Evolutionary conservation across 768 basidiomycete species (phyloP).

Genomic region (Tephrocybe rancida): DNA sequence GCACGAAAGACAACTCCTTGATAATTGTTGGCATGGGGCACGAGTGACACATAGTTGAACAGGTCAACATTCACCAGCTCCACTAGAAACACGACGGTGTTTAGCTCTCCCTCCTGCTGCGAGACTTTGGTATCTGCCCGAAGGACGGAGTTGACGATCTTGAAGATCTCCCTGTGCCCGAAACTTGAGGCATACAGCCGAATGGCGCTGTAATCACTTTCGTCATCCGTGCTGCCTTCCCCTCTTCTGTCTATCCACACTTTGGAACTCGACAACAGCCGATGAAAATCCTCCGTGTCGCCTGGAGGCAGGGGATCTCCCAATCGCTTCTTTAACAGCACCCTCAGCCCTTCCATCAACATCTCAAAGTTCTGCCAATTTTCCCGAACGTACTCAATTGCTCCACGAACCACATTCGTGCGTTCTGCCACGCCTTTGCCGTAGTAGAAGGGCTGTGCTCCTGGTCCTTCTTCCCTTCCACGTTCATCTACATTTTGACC

Average conservation of each 20-base stretch:
- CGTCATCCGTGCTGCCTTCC: not conserved
- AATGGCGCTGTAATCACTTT: conserved; percentile 14
- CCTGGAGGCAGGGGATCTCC: conserved; percentile 1
- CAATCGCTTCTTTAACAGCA: conserved; percentile 2
- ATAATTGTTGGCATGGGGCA: conserved; percentile 11
- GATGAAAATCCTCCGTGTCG: conserved; percentile 2
- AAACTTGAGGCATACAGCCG: conserved; percentile 21
- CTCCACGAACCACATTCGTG: conserved; percentile 15
- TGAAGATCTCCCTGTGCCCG: conserved; percentile 22
- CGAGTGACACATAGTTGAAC: conserved; percentile 21
- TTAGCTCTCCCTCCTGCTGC: conserved; percentile 12
- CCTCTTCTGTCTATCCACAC: conserved; percentile 18
- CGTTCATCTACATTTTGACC: conserved; percentile 1
- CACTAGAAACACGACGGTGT: conserved; percentile 22
- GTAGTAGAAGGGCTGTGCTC: conserved; percentile 15
- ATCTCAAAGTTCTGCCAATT: conserved; percentile 19
- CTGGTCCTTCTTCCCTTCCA: not conserved
- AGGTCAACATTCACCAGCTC: conserved; percentile 26
- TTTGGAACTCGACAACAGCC: conserved; percentile 13
- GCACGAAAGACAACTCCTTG: conserved; percentile 21
- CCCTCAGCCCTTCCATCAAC: conserved; percentile 20
- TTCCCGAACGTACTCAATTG: conserved; percentile 19
- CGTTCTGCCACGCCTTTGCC: conserved; percentile 18
- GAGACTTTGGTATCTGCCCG: conserved; percentile 11
- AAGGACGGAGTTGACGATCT: conserved; percentile 20